Percentiles rank a stretch among this genome's conserved stretches.
phyloP scores from a whole-genome alignment of 192 early-diverging fungal genomes.

The Fimicolochytrium jonesii region DNA sequence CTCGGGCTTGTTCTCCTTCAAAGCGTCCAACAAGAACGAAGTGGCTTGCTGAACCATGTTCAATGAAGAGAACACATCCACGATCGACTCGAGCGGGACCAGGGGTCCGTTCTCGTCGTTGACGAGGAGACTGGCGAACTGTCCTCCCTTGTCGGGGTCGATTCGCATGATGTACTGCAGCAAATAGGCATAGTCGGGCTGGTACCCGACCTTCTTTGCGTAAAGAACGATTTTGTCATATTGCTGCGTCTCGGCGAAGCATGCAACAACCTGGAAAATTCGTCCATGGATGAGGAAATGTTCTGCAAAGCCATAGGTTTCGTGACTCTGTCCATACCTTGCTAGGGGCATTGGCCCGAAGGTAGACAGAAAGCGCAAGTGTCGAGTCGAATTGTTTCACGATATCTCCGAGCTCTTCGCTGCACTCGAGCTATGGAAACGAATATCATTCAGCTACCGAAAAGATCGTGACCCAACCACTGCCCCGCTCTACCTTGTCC shows the following conservation, averaged over 20 bases:
- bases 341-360: constrained; percentile 87
- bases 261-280: constrained; percentile 66
- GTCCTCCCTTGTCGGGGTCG: constrained; percentile 89
- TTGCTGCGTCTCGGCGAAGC: constrained; percentile 94
- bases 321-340: constrained; percentile 77
- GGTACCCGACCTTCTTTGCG: constrained; percentile 89
- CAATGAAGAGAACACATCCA: constrained; percentile 87
- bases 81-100: constrained; percentile 82
- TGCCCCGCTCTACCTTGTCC: constrained; percentile 66
- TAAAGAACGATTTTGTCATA: constrained; percentile 96
- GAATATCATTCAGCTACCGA: neutral
- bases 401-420: constrained; percentile 96
- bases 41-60: constrained; percentile 97
- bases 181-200: constrained; percentile 86
- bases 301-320: too few species aligned
- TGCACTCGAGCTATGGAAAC: constrained; percentile 72
- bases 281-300: neutral
- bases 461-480: neutral
- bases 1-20: constrained; percentile 89
- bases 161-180: constrained; percentile 87
- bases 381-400: constrained; percentile 86
- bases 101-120: constrained; percentile 80
- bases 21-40: constrained; percentile 91
- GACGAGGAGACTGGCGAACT: constrained; percentile 85
- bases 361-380: constrained; percentile 91